Evolutionary conservation across 176 grass and related monocot genomes (phyloP), one percentile per base, ranked within the genome.

Genomic region (Cymbopogon citratus): DNA sequence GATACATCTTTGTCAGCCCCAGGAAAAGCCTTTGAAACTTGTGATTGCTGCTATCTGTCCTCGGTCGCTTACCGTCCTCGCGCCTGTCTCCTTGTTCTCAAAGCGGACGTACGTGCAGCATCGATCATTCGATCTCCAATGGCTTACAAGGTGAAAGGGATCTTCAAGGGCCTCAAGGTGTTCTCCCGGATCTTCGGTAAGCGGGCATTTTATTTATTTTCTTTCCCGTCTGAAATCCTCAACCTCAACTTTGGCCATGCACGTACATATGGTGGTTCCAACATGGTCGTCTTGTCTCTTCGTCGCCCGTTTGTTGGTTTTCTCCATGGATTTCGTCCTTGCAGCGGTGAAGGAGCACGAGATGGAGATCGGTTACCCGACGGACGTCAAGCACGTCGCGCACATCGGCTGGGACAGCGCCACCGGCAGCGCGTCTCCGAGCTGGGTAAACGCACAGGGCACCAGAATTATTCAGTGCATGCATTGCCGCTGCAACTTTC

Each of bases 121-220:
- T 33, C 48, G 74, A 14, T 14, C 31, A 33, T 33, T 33, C 43
- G 26, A 35, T 26, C 43, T 23, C 1, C 80, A 75, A 92, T 92
- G 91, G 88, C 94, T 70, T 84, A 65, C 89, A 95, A 90, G 85
- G 82, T 89, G 78, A 97, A 97, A 75, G 94, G 91, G 56, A 76
- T 93, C 71, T 75, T 93, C 77, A 97, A 97, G 89, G 81, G 88
- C 44, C 65, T 93, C 80, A 93, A 89, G 86, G 66, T 83, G 56
- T 87, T 97, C 81, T 97, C 94, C 45, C 87, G 87, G 26, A 91
- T 93, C 49, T 97, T 97, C 71, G 84, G 90, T 95, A 28, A 82
- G 69, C 63, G 9, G 21, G 21, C 35, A 9, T 2, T 31, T 44
- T 31, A 4, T 61, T 12, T 3, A 33, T 33, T 33, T 33, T 11